These are phyloP conservation scores for Flaveria ramosissima DNA, from an alignment of 129 eudicot genomes.

Conservation along the genomic window DNA sequence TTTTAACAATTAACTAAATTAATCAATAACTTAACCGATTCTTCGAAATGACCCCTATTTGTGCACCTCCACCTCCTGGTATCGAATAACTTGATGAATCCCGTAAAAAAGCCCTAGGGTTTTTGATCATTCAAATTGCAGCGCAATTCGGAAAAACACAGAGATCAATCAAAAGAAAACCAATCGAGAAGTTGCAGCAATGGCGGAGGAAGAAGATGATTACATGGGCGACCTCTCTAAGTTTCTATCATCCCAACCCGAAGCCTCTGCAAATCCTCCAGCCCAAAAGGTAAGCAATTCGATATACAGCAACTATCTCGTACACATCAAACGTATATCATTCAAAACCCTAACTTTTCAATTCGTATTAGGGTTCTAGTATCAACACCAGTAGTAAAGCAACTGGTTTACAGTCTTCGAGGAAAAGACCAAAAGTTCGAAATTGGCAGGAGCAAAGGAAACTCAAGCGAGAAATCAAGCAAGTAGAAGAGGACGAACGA, in stretches of 20 bases:
- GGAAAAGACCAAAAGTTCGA: slow-evolving; percentile 47
- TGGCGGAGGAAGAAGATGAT: slow-evolving; percentile 81
- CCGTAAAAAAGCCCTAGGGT: slow-evolving; percentile 4
- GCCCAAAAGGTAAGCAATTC: slow-evolving; percentile 46
- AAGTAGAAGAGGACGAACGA: slow-evolving; percentile 65
- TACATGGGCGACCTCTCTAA: slow-evolving; percentile 93
- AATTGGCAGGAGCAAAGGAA: slow-evolving; percentile 72
- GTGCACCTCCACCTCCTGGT: background rate
- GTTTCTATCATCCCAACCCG: slow-evolving; percentile 57
- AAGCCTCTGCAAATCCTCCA: slow-evolving; percentile 34
- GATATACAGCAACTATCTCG: too few species aligned
- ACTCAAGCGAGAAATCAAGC: slow-evolving; percentile 61
- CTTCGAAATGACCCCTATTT: too few species aligned
- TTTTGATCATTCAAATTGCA: background rate
- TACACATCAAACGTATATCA: background rate
- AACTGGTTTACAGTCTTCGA: slow-evolving; percentile 24
- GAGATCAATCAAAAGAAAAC: background rate
- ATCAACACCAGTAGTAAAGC: slow-evolving; percentile 19
- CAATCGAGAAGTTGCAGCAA: slow-evolving; percentile 6
- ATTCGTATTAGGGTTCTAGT: slow-evolving; percentile 39
- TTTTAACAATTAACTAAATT: too few species aligned
- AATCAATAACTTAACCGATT: too few species aligned
- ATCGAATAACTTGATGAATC: background rate
- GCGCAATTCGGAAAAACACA: background rate
- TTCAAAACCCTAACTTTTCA: slow-evolving; percentile 27